phyloP scores from a whole-genome alignment of 805 yeast genomes.

The Torulaspora quercuum region DNA sequence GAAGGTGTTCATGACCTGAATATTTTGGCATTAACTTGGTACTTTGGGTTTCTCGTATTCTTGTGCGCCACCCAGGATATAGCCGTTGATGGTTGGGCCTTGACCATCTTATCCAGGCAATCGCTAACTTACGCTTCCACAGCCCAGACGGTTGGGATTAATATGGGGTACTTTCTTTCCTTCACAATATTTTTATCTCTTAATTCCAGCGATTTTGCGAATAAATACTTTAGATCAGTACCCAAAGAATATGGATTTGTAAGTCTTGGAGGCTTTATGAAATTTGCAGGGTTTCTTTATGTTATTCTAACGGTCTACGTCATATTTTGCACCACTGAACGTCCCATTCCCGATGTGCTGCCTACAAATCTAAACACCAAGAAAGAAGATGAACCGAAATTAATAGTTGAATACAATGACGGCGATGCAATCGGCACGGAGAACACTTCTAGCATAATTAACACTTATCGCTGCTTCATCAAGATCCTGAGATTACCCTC shows the following conservation, averaged over 20 bases:
- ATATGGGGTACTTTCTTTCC: conserved; percentile 86
- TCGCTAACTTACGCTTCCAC: conserved; percentile 91
- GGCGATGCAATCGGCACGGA: conserved; percentile 31
- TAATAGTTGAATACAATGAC: conserved; percentile 25
- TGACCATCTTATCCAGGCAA: conserved; percentile 74
- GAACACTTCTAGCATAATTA: conserved; percentile 39
- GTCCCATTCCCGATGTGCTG: conserved; percentile 44
- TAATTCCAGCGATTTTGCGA: conserved; percentile 89
- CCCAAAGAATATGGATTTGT: conserved; percentile 67
- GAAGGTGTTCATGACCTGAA: conserved; percentile 17
- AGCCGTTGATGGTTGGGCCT: conserved; percentile 99
- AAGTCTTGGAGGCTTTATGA: conserved; percentile 69
- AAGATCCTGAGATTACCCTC: conserved; percentile 65
- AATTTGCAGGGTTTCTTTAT: conserved; percentile 72
- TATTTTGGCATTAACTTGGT: conserved; percentile 50
- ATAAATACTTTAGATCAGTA: conserved; percentile 63
- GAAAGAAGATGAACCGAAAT: conserved; percentile 21
- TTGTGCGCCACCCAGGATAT: conserved; percentile 97
- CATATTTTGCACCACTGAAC: conserved; percentile 62
- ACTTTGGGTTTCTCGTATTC: conserved; percentile 75
- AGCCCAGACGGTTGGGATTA: conserved; percentile 94
- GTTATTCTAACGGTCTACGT: conserved; percentile 62
- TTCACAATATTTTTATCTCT: conserved; percentile 90
- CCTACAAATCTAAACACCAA: conserved; percentile 11
- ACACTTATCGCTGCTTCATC: conserved; percentile 64